phyloP scores from a whole-genome alignment of 495 filamentous ascomycete genomes.

The Penicillium tannophilum region DNA sequence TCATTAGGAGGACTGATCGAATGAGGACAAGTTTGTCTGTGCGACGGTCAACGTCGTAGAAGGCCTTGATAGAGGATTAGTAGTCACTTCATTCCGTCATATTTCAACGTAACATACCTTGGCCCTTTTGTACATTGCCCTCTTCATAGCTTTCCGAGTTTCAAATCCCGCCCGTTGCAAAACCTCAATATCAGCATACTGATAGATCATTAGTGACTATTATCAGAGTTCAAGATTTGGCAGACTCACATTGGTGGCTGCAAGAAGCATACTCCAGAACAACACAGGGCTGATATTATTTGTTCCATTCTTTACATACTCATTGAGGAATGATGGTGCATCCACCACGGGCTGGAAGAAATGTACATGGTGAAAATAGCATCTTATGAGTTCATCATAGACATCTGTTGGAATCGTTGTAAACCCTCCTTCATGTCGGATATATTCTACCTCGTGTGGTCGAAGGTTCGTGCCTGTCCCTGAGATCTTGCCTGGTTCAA shows the following conservation, averaged over 20 bases:
- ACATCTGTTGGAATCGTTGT: background rate
- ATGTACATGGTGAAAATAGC: constrained; percentile 10
- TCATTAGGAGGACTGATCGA: constrained; percentile 8
- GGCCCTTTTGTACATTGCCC: constrained; percentile 5
- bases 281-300: constrained; percentile 2
- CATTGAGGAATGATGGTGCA: constrained; percentile 3
- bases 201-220: background rate
- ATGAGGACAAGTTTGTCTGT: constrained; percentile 8
- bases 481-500: background rate
- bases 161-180: constrained; percentile 7
- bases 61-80: background rate
- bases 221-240: background rate
- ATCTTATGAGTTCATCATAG: constrained; percentile 2
- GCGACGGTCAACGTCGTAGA: constrained; percentile 10
- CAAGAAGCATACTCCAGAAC: constrained; percentile 10
- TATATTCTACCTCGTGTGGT: constrained; percentile 7
- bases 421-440: constrained; percentile 4
- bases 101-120: background rate
- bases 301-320: constrained; percentile 3
- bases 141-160: constrained; percentile 8
- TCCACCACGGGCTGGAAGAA: constrained; percentile 9
- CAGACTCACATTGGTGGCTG: constrained; percentile 4
- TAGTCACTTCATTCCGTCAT: background rate
- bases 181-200: constrained; percentile 1
- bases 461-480: background rate